Evolutionary conservation across 1,284 basidiomycete species (phyloP).

Genomic region (Porodaedalea pini): DNA sequence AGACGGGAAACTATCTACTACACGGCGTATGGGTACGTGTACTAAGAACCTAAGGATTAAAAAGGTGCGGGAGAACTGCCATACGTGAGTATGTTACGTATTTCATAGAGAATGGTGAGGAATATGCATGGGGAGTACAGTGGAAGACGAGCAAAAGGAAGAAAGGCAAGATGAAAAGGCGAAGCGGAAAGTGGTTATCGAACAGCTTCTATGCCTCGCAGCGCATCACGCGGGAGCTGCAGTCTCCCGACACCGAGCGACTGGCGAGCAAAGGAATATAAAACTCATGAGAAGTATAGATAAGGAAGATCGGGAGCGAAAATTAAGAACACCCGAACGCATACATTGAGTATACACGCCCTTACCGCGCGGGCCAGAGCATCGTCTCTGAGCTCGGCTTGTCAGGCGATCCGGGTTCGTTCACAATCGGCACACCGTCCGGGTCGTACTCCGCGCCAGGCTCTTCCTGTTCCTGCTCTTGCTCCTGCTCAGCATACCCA

Average conservation of each 20-base stretch:
- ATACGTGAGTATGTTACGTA: neutral
- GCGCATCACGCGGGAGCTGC: neutral
- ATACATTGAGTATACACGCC: neutral
- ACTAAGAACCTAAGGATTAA: neutral
- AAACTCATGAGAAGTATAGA: neutral
- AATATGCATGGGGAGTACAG: neutral
- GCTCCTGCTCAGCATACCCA: constrained; percentile 12
- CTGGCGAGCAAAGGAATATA: neutral
- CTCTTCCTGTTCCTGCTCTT: constrained; percentile 15
- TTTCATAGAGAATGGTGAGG: neutral
- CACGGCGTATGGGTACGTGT: constrained; percentile 1
- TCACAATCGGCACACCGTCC: constrained; percentile 27
- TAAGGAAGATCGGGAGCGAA: neutral
- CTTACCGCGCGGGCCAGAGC: constrained; percentile 25
- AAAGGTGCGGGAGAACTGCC: neutral
- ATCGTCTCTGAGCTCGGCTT: constrained; percentile 27
- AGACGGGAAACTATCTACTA: neutral
- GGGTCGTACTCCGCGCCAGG: constrained; percentile 24
- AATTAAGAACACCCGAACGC: neutral
- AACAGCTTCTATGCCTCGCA: neutral
- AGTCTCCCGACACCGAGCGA: neutral
- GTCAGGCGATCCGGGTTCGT: constrained; percentile 29
- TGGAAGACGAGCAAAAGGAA: neutral
- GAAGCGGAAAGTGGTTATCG: neutral
- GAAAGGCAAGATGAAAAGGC: neutral